Evolutionary conservation across 208 protist genomes (phyloP).

Genomic region (Strigomonas culicis): DNA sequence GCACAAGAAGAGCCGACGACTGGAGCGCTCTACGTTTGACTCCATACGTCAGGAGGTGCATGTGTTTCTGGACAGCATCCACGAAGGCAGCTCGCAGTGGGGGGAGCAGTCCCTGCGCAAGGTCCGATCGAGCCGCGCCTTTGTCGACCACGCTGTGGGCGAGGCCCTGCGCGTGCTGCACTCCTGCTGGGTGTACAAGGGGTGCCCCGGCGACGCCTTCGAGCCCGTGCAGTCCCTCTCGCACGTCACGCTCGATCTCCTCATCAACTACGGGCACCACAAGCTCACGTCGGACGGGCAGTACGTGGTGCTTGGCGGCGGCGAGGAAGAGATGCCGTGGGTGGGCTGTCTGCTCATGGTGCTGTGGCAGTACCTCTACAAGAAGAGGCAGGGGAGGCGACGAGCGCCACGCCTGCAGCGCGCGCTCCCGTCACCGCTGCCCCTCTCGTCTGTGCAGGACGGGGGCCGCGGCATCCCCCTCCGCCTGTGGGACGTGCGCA

Average conservation of each 20-base stretch:
- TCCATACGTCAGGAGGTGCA: slow-evolving; percentile 30
- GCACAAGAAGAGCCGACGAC: slow-evolving; percentile 21
- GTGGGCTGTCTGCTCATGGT: slow-evolving; percentile 58
- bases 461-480: not conserved
- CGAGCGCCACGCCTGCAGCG: not conserved
- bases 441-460: not conserved
- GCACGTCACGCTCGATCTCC: slow-evolving; percentile 37
- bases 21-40: slow-evolving; percentile 22
- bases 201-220: slow-evolving; percentile 55
- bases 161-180: slow-evolving; percentile 47
- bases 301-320: slow-evolving; percentile 46
- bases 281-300: slow-evolving; percentile 31
- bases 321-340: slow-evolving; percentile 47
- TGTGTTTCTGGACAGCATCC: slow-evolving; percentile 36
- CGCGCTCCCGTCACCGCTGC: not conserved
- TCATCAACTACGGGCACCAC: slow-evolving; percentile 56
- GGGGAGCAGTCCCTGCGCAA: not conserved
- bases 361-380: slow-evolving; percentile 25
- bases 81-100: slow-evolving; percentile 7
- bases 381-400: not conserved
- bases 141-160: slow-evolving; percentile 31
- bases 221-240: slow-evolving; percentile 48
- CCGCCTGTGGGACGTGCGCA: not conserved
- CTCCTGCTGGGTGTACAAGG: slow-evolving; percentile 47
- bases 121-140: not conserved